These are phyloP conservation scores for Trichoderma asperelloides DNA, from an alignment of 495 filamentous ascomycete species.

Conservation along the genomic window DNA sequence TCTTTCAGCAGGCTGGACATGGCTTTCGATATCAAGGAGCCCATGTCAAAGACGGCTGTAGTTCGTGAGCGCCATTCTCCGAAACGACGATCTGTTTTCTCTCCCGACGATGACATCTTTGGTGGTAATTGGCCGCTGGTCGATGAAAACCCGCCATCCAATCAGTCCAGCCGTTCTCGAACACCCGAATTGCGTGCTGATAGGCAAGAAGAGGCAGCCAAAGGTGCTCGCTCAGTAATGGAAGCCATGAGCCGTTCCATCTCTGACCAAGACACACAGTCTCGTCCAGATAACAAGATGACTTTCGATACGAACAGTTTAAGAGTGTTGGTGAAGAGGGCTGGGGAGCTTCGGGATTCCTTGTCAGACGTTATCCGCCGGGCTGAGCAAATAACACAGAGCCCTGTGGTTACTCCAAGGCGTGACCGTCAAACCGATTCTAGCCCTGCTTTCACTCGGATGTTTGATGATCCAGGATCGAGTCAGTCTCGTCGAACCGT, in stretches of 20 bases:
- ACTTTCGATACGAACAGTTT: conserved; percentile 89
- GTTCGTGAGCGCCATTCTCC: conserved; percentile 30
- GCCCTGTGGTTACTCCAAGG: conserved; percentile 44
- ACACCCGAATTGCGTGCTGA: conserved; percentile 29
- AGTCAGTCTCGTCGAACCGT: conserved; percentile 37
- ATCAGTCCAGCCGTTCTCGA: conserved; percentile 20
- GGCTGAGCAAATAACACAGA: conserved; percentile 64
- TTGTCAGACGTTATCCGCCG: conserved; percentile 70
- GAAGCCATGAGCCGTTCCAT: conserved; percentile 63
- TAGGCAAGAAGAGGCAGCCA: conserved; percentile 26
- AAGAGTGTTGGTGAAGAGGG: conserved; percentile 75
- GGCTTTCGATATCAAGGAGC: conserved; percentile 26
- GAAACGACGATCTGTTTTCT: conserved; percentile 49
- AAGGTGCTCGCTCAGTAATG: conserved; percentile 70
- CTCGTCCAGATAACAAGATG: conserved; percentile 56
- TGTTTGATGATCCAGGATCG: conserved; percentile 50
- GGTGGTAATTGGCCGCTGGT: conserved; percentile 37
- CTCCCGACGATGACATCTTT: conserved; percentile 58
- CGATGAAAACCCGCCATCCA: conserved; percentile 20
- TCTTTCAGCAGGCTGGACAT: conserved; percentile 26
- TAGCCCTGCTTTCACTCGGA: conserved; percentile 53
- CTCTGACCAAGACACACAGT: conserved; percentile 26
- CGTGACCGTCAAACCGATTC: conserved; percentile 34
- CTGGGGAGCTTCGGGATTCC: conserved; percentile 62
- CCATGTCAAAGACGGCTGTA: conserved; percentile 32